These are phyloP conservation scores for Meyerozyma guilliermondii DNA, from an alignment of 1,139 yeast genomes.

Conservation along the genomic window DNA sequence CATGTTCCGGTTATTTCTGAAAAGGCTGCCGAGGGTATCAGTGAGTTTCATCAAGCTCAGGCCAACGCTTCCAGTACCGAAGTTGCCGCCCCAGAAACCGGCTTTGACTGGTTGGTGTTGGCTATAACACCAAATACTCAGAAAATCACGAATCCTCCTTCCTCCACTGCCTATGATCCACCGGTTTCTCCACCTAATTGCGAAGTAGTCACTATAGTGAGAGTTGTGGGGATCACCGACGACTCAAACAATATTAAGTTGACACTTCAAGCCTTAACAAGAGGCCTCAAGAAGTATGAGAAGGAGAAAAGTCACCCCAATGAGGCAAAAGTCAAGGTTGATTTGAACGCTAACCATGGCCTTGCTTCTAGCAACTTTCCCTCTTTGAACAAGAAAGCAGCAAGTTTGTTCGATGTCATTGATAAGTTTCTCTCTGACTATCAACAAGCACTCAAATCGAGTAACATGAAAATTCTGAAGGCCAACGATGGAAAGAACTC, in stretches of 20 bases:
- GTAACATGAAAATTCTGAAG: slow-evolving; percentile 6
- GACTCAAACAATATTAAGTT: slow-evolving; percentile 41
- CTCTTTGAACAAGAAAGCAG: slow-evolving; percentile 19
- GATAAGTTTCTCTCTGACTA: slow-evolving; percentile 42
- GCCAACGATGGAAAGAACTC: neutral
- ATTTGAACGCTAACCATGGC: slow-evolving; percentile 17
- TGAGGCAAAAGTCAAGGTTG: slow-evolving; percentile 27
- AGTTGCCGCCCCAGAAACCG: slow-evolving; percentile 11
- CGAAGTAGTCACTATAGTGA: slow-evolving; percentile 41
- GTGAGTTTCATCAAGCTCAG: slow-evolving; percentile 21
- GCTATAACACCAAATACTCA: slow-evolving; percentile 38
- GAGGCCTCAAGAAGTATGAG: slow-evolving; percentile 29
- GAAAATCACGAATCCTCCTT: slow-evolving; percentile 25
- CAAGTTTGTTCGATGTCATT: slow-evolving; percentile 32
- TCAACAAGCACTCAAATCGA: slow-evolving; percentile 20
- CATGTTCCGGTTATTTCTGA: slow-evolving; percentile 18
- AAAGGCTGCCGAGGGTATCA: slow-evolving; percentile 34
- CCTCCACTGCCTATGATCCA: neutral
- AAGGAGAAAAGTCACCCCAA: slow-evolving; percentile 15
- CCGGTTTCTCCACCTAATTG: slow-evolving; percentile 1
- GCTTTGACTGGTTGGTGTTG: slow-evolving; percentile 36
- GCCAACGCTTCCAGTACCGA: slow-evolving; percentile 7
- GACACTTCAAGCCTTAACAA: slow-evolving; percentile 50
- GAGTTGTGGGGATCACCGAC: slow-evolving; percentile 45
- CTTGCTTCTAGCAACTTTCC: slow-evolving; percentile 18